Evolutionary conservation across 768 basidiomycete genomes (phyloP), one percentile per base, ranked within the genome.

Genomic region (Kwoniella europaea): DNA sequence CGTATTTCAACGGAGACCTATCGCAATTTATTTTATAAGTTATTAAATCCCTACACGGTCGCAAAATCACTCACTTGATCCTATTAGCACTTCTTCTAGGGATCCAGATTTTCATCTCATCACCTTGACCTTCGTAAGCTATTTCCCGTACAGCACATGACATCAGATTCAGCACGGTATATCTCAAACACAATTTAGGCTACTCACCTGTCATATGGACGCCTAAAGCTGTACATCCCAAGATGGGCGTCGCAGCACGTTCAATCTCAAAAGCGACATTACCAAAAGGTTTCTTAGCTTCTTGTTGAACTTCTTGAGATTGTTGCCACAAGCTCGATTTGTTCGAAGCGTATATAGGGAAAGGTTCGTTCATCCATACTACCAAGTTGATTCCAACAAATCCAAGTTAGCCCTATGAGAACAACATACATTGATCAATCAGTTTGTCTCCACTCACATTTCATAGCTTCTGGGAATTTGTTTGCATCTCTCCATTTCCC

Each of bases 221-320:
- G 0, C 96, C 95, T 75, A 92, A 94, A 0, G 94, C 96, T 63
- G 92, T 87, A 9, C 95, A 83, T 1, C 96, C 94, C 76, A 98
- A 97, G 43, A 98, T 84, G 0, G 91, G 88, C 80, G 92, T 93
- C 2, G 93, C 93, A 0, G 92, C 87, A 43, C 96, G 88, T 83
- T 98, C 96, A 88, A 98, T 88, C 81, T 90, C 88, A 82, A 98
- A 97, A 7, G 46, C 56, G 42, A 60, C 29, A 59, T 67, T 67
- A 9, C 65, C 90, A 88, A 81, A 98, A 94, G 42, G 88, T 91
- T 43, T 55, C n/a, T 20, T 65, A 6, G 42, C 59, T 9, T 16
- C 29, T 46, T 42, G 20, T 50, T 65, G 27, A 29, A 35, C n/a
- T 43, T 46, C 53, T 44, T 57, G 20, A 3, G 24, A 35, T 18